Conservation (phyloP, 495 filamentous ascomycete genomes). For the Cairneyella variabilis region DNA sequence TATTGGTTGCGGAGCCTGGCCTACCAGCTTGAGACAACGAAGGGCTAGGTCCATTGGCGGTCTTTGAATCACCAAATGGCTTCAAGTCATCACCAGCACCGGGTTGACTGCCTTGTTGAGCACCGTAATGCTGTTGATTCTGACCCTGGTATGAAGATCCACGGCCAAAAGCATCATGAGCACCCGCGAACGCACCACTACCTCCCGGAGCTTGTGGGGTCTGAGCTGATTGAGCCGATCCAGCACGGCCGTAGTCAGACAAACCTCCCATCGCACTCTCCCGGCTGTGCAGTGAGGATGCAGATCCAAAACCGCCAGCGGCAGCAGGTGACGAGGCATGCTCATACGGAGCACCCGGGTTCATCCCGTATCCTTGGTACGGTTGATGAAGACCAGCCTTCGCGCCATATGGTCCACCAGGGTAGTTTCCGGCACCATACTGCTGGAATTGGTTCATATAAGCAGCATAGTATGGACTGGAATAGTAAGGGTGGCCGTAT, state of each 20-base stretch:
- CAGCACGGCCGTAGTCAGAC: constrained; percentile 72
- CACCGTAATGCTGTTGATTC: constrained; percentile 62
- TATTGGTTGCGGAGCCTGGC: constrained; percentile 82
- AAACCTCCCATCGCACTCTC: constrained; percentile 56
- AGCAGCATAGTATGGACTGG: constrained; percentile 70
- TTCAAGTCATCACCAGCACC: constrained; percentile 69
- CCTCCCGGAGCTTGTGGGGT: constrained; percentile 58
- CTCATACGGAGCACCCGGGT: constrained; percentile 69
- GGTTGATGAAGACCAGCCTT: constrained; percentile 81
- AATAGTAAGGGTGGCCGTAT: constrained; percentile 76
- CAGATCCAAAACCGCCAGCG: constrained; percentile 62
- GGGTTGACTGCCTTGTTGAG: constrained; percentile 53
- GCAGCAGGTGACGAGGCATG: constrained; percentile 73
- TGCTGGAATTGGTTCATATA: constrained; percentile 76
- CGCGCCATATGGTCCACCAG: constrained; percentile 60
- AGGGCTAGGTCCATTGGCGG: constrained; percentile 72
- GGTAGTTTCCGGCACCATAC: constrained; percentile 65
- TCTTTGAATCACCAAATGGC: constrained; percentile 70
- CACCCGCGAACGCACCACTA: constrained; percentile 58
- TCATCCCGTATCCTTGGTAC: constrained; percentile 70
- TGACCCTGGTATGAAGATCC: constrained; percentile 60
- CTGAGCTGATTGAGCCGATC: constrained; percentile 67
- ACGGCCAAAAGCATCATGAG: constrained; percentile 78
- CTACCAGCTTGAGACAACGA: constrained; percentile 75
- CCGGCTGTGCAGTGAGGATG: constrained; percentile 51